Percentiles rank a stretch among this genome's conserved stretches.
Evolutionary conservation across 2,329 filamentous ascomycete genomes (phyloP).

Genomic region (Onygena corvina): DNA sequence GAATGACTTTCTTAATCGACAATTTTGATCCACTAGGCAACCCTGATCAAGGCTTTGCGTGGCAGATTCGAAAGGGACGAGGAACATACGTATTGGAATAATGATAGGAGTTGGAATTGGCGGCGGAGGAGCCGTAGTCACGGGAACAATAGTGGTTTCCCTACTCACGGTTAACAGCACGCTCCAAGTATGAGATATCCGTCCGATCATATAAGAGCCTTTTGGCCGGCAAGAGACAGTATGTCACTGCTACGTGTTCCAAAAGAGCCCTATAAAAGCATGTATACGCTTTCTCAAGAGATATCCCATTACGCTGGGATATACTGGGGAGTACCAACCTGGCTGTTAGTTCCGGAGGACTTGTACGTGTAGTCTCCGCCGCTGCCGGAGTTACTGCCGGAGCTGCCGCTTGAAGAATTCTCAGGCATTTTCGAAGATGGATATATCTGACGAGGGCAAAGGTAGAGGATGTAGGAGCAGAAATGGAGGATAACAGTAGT

Average conservation of each 20-base stretch:
- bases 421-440: constrained; percentile 5
- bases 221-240: background rate
- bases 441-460: background rate
- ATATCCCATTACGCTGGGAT: background rate
- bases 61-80: background rate
- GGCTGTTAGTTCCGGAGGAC: constrained; percentile 48
- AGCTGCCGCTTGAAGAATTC: background rate
- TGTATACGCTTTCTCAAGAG: background rate
- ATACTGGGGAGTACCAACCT: constrained; percentile 34
- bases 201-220: background rate
- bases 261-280: background rate
- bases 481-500: background rate
- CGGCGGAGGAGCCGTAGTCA: constrained; percentile 47
- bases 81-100: constrained; percentile 50
- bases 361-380: constrained; percentile 28
- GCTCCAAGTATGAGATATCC: background rate
- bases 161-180: constrained; percentile 27
- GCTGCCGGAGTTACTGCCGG: constrained; percentile 6
- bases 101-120: constrained; percentile 47
- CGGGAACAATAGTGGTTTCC: constrained; percentile 58
- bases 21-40: no score
- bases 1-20: no score
- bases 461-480: background rate
- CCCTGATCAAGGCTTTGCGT: background rate
- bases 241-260: background rate